phyloP scores from a whole-genome alignment of 768 basidiomycete genomes.

The Lactarius vividus region DNA sequence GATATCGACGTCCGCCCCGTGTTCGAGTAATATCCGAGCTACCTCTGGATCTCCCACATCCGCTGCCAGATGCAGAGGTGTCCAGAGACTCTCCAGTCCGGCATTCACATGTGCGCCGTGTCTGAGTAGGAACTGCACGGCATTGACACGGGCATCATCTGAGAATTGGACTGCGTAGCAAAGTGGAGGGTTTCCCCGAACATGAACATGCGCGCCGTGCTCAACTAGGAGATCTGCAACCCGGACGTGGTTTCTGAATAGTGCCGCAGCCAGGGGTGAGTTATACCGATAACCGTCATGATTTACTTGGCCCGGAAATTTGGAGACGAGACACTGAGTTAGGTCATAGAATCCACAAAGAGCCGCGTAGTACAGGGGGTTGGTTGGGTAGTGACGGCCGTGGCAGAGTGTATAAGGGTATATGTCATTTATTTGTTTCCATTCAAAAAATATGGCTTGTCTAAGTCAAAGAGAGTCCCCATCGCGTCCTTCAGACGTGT shows the following conservation, averaged over 20 bases:
- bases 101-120: not conserved
- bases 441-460: not conserved
- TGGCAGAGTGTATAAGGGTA: accelerated
- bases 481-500: not conserved
- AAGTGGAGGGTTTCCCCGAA: not conserved
- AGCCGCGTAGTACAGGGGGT: not conserved
- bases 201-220: not conserved
- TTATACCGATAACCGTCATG: not conserved
- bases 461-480: not conserved
- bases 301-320: not conserved
- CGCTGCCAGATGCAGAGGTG: not conserved
- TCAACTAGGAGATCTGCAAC: not conserved
- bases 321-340: not conserved
- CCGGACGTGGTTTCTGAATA: not conserved
- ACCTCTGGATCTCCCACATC: not conserved
- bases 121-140: not conserved
- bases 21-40: not conserved
- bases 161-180: not conserved
- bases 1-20: not conserved
- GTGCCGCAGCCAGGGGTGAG: not conserved
- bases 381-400: not conserved
- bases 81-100: accelerated
- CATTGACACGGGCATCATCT: not conserved
- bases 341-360: not conserved
- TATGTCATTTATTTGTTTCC: not conserved